Percentiles rank a stretch among this genome's conserved stretches.
phyloP scores from a whole-genome alignment of 805 yeast genomes.

The Ogataea philodendri region DNA sequence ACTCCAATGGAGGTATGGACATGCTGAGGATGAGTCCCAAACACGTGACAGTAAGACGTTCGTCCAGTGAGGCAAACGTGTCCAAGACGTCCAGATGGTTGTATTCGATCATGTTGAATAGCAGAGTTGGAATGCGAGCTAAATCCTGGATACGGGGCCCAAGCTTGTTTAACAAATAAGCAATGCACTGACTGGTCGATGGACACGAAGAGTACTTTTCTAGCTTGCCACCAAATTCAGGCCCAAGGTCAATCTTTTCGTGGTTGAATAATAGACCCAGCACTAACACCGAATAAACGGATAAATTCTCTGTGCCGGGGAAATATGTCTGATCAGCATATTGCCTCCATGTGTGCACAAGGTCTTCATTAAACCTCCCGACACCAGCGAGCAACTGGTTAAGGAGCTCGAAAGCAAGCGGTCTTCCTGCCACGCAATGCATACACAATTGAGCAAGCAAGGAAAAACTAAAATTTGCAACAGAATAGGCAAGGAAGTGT shows the following conservation, averaged over 20 bases:
- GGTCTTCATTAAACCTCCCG: constrained; percentile 12
- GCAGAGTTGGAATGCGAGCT: constrained; percentile 2
- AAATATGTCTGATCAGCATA: constrained; percentile 6
- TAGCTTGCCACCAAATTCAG: constrained; percentile 5
- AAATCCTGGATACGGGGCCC: neutral
- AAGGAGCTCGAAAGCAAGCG: constrained; percentile 11
- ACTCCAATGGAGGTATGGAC: constrained; percentile 19
- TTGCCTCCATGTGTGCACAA: constrained; percentile 10
- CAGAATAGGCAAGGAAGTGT: constrained; percentile 15
- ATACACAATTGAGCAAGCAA: constrained; percentile 14
- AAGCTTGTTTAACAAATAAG: constrained; percentile 1
- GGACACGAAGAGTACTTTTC: constrained; percentile 3
- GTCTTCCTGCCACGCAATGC: constrained; percentile 7
- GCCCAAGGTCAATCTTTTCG: constrained; percentile 4
- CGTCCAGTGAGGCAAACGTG: constrained; percentile 5
- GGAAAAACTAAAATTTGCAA: constrained; percentile 14
- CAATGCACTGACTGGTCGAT: neutral
- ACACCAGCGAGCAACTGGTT: constrained; percentile 18
- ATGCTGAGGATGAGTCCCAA: constrained; percentile 17
- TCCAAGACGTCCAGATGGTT: constrained; percentile 6
- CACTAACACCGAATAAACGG: constrained; percentile 16
- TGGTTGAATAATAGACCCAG: constrained; percentile 10
- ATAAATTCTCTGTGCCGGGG: constrained; percentile 8
- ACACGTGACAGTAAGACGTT: constrained; percentile 7
- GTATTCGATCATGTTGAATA: neutral